These are phyloP conservation scores for Penicillium turbatum DNA, from an alignment of 495 filamentous ascomycete genomes.

Conservation along the genomic window DNA sequence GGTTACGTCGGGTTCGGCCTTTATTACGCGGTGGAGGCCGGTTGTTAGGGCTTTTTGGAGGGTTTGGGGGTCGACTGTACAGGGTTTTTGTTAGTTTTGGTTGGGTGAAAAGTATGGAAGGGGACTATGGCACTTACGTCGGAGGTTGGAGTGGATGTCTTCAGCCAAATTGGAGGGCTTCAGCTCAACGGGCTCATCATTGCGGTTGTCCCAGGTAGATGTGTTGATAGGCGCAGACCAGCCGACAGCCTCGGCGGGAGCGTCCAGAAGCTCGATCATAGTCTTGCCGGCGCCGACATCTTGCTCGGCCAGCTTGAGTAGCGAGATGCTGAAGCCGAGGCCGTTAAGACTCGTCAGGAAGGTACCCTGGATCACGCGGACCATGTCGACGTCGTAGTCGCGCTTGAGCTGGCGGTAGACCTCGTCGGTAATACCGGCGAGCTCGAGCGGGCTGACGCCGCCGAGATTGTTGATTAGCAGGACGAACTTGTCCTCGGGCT, in stretches of 20 bases:
- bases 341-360: conserved; percentile 88
- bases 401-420: conserved; percentile 70
- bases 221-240: conserved; percentile 70
- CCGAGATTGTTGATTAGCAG: conserved; percentile 91
- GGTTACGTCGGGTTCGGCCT: conserved; percentile 78
- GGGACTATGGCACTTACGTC: conserved; percentile 36
- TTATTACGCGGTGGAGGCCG: conserved; percentile 69
- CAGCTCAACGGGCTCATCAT: conserved; percentile 35
- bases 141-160: conserved; percentile 65
- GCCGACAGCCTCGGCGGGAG: conserved; percentile 76
- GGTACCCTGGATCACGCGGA: conserved; percentile 55
- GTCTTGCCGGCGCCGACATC: conserved; percentile 69
- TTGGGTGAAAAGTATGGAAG: background rate
- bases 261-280: conserved; percentile 84
- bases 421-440: conserved; percentile 86
- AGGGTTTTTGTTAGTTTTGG: conserved; percentile 14
- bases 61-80: conserved; percentile 54
- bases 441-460: conserved; percentile 82
- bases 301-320: conserved; percentile 78
- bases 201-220: conserved; percentile 50
- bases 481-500: conserved; percentile 58
- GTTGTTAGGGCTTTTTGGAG: conserved; percentile 58
- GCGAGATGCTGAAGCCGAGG: conserved; percentile 82
- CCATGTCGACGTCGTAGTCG: conserved; percentile 66
- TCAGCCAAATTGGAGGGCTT: conserved; percentile 54